Base-by-base conservation (phyloP, 192 early-diverging fungal genomes). In the Linnemannia exigua region DNA sequence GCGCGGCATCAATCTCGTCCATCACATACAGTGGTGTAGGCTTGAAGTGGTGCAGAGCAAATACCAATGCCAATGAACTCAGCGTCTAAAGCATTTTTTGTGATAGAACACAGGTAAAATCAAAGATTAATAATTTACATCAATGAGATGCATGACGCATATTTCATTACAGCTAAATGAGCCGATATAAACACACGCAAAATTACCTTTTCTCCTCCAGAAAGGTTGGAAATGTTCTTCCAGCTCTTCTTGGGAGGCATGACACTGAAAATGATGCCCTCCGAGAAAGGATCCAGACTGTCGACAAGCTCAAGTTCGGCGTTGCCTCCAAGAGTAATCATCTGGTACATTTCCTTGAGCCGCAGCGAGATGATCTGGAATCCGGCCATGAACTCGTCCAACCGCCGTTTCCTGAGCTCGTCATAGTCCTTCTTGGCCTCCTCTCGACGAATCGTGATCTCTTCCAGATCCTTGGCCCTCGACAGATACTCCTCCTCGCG, bases 241-340 rank as follows among this genome's bases (percentile, higher is more conserved):
- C 99, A 99, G 63, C 96, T 97, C 91, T 99, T 99, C 87, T 98
- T 98, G 68, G 99, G 99, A 31, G 99, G 99, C 99, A 99, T 99
- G 11, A 99, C 99, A 84, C 95, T 96, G 84, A 99, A 99, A 41
- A 99, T 92, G 52, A 99, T 95, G 36, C 99, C 99, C 87, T 99
- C 99, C 17, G 98, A 98, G 88, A 99, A 99, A 1, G 99, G 99
- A 87, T 99, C 99, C 89, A 99, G 88, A 82, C 92, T 94, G 79
- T 99, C 99, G 8, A 99, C 98, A 41, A 99, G 90, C 87, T 99
- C 99, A 41, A 99, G 91, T 88, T 99, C 99, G 1, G 99, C 98
- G 83, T 99, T 99, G 20, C 99, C 99, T 38, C 99, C 99, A 22
- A 99, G 86, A 2, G 99, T 99, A 80, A 99, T 97, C 95, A 99